Percentiles rank a stretch among this genome's conserved stretches.
These are phyloP conservation scores for Glaciozyma martinii DNA, from an alignment of 768 basidiomycete species.

Conservation along the genomic window DNA sequence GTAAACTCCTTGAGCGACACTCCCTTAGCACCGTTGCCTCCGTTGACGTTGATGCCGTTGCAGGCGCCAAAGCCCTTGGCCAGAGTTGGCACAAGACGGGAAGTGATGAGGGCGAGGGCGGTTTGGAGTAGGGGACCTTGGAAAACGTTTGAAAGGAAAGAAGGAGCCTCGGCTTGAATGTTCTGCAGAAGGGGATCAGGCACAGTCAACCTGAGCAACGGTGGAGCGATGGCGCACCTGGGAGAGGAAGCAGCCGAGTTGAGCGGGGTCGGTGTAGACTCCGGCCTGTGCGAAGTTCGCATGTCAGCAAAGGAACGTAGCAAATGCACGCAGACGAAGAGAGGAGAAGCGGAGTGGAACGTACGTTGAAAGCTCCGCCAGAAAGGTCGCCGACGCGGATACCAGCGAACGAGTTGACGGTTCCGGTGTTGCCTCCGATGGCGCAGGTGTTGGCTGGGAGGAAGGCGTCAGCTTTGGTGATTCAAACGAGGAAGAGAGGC, in stretches of 20 bases:
- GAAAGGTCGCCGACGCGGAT: neutral
- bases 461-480: neutral
- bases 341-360: no score
- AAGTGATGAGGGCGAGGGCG: neutral
- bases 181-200: neutral
- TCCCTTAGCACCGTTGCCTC: neutral
- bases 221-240: no score
- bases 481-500: neutral
- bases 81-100: neutral
- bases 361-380: neutral
- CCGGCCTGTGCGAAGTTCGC: neutral
- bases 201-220: no score
- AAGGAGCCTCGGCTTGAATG: neutral
- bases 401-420: neutral
- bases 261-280: neutral
- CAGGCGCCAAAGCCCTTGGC: neutral
- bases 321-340: no score
- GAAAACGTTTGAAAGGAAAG: neutral
- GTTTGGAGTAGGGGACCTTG: neutral
- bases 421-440: neutral
- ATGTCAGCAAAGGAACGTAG: no score
- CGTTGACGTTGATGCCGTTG: slow-evolving; percentile 1
- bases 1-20: neutral
- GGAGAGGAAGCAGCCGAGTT: neutral
- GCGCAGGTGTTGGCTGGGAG: neutral